phyloP scores from a whole-genome alignment of 129 eudicot species.

The Lactuca saligna region DNA sequence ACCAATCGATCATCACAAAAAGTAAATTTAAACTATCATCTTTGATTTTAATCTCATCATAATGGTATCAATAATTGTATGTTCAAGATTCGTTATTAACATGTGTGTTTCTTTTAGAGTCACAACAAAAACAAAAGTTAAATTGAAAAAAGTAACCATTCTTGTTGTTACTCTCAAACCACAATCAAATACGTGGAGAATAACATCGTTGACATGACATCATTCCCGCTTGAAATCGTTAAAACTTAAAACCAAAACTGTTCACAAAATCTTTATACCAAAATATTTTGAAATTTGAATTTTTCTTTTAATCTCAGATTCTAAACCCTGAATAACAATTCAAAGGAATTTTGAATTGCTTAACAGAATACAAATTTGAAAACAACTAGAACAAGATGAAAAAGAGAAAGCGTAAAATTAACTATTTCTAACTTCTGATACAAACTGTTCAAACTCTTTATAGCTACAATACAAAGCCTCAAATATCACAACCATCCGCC shows the following conservation, averaged over 20 bases:
- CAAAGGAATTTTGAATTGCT: not conserved
- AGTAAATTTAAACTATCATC: too few species aligned
- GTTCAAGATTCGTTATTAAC: not conserved
- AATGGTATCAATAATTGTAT: not conserved
- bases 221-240: not conserved
- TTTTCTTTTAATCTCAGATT: not conserved
- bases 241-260: too few species aligned
- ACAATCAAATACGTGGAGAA: not conserved
- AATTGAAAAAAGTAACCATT: not conserved
- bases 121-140: not conserved
- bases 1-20: too few species aligned
- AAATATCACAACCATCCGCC: conserved; percentile 22
- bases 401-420: not conserved
- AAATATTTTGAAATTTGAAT: too few species aligned
- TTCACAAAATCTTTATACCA: too few species aligned
- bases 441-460: conserved; percentile 1
- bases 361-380: not conserved
- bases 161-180: not conserved
- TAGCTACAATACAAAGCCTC: conserved; percentile 17
- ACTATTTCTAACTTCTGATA: conserved; percentile 23
- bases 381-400: not conserved
- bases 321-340: not conserved
- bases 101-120: not conserved
- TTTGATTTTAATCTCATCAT: not conserved
- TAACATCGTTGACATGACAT: not conserved